Percentiles rank a stretch among this genome's conserved stretches.
Conservation (phyloP, 2,329 filamentous ascomycete species). For the Teratosphaeria zuluensis region DNA sequence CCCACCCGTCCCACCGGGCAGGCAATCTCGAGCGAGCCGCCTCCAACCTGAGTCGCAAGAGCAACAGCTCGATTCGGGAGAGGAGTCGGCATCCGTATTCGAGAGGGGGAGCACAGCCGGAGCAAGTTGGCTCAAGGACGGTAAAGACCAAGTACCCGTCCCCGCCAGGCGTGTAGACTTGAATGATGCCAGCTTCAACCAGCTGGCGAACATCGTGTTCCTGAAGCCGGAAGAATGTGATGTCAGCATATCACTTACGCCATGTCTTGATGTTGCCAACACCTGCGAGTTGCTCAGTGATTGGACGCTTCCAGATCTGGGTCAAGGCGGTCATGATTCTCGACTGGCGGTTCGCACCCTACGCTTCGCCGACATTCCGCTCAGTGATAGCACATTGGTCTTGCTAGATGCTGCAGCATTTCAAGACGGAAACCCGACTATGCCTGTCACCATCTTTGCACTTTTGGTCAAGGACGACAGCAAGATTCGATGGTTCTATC, state of each 20-base stretch:
- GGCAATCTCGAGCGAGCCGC: neutral
- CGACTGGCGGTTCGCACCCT: neutral
- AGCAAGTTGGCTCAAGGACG: neutral
- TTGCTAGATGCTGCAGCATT: constrained; percentile 11
- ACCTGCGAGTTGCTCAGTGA: neutral
- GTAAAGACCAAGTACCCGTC: neutral
- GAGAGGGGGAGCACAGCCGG: neutral
- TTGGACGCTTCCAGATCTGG: neutral
- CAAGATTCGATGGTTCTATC: constrained; percentile 17
- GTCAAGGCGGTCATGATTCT: neutral
- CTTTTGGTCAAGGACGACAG: constrained; percentile 10
- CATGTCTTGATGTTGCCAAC: neutral
- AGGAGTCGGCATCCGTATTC: neutral
- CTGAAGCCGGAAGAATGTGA: neutral
- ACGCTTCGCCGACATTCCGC: neutral
- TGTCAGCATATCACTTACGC: neutral
- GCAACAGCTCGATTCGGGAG: neutral
- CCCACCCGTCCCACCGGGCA: neutral
- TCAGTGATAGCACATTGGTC: constrained; percentile 4
- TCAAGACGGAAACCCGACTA: constrained; percentile 1
- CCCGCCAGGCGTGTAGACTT: neutral
- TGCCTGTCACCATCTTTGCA: constrained; percentile 11
- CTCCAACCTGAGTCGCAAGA: neutral
- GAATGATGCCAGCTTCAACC: neutral
- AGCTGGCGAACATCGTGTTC: neutral